Evolutionary conservation across 768 basidiomycete genomes (phyloP).

Genomic region (Omphalotus guepiniiformis): DNA sequence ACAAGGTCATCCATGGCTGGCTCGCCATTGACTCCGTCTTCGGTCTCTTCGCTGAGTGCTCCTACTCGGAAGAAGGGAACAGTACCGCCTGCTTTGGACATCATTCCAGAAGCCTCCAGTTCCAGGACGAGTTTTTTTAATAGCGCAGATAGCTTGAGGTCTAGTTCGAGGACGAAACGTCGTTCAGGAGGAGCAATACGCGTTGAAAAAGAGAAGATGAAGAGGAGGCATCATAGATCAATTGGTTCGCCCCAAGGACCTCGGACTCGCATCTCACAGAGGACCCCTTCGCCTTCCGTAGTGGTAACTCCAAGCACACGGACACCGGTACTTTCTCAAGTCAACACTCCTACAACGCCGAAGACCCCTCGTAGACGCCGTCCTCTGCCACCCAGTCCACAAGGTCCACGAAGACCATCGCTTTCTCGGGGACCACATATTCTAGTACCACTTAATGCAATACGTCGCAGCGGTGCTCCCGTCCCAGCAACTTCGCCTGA

Average conservation of each 20-base stretch:
- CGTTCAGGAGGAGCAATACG: constrained; percentile 1
- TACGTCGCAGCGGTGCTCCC: too few relatives aligned
- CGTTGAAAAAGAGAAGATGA: constrained; percentile 3
- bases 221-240: constrained; percentile 1
- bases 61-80: neutral
- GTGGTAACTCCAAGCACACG: neutral
- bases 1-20: neutral
- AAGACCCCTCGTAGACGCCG: neutral
- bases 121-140: neutral
- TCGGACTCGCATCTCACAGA: neutral
- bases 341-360: neutral
- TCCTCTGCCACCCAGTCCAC: neutral
- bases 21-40: neutral
- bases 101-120: constrained; percentile 1
- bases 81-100: neutral
- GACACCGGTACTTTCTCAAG: neutral
- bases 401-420: neutral
- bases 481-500: too few relatives aligned
- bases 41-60: neutral
- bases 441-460: too few relatives aligned
- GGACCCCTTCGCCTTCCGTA: neutral
- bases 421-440: neutral
- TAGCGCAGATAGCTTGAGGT: neutral
- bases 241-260: constrained; percentile 1
- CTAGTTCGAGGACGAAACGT: neutral